Percentiles rank a stretch among this genome's conserved stretches.
These are phyloP conservation scores for Coemansia sp. DNA, from an alignment of 192 early-diverging fungal species.

Conservation along the genomic window DNA sequence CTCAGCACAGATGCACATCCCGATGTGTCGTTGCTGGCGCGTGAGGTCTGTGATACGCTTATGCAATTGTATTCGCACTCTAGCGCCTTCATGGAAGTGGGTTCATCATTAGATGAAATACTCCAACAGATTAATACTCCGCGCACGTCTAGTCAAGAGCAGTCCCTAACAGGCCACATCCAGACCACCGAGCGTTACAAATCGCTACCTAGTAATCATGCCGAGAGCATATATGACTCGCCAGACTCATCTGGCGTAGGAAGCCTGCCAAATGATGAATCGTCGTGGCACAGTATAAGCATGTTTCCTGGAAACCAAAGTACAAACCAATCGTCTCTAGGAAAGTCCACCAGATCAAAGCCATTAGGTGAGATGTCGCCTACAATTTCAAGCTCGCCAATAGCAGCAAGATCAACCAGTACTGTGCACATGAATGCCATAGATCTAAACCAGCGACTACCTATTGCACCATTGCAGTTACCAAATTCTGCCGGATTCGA, in stretches of 20 bases:
- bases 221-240: neutral
- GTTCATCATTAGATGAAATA: conserved; percentile 35
- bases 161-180: conserved; percentile 26
- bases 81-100: conserved; percentile 22
- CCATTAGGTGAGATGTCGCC: conserved; percentile 11
- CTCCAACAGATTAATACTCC: conserved; percentile 33
- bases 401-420: conserved; percentile 9
- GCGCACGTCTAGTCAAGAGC: conserved; percentile 20
- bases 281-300: neutral
- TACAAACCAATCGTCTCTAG: conserved; percentile 36
- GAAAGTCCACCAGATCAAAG: neutral
- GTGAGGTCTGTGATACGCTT: conserved; percentile 67
- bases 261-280: neutral
- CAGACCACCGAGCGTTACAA: conserved; percentile 18
- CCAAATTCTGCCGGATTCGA: conserved; percentile 15
- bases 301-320: conserved; percentile 14
- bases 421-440: conserved; percentile 11
- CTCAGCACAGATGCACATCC: conserved; percentile 81
- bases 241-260: neutral
- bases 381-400: conserved; percentile 15
- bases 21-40: conserved; percentile 70
- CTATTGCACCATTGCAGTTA: neutral
- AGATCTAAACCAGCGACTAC: neutral
- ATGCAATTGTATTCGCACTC: conserved; percentile 54
- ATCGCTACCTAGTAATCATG: conserved; percentile 24